Conservation (phyloP, 192 early-diverging fungal genomes). For the Entomortierella beljakovae region DNA sequence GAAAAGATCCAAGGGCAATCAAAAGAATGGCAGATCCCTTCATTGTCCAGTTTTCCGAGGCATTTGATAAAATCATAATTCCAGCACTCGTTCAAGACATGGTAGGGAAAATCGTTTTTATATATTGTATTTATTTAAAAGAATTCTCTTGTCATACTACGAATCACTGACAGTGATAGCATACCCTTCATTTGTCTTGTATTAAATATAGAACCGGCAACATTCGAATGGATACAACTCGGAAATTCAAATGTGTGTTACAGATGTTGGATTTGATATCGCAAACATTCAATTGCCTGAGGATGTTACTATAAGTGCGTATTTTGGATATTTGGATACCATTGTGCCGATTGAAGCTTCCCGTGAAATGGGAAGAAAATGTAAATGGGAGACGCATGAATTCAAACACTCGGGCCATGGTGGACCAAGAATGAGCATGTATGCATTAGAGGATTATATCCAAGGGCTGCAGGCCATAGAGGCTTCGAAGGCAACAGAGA, state of each 20-base stretch:
- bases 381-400: slow-evolving; percentile 43
- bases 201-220: slow-evolving; percentile 39
- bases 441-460: slow-evolving; percentile 46
- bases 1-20: not conserved
- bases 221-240: slow-evolving; percentile 49
- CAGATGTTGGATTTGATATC: slow-evolving; percentile 40
- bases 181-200: slow-evolving; percentile 2
- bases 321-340: slow-evolving; percentile 33
- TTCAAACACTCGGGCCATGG: slow-evolving; percentile 48
- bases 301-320: slow-evolving; percentile 29
- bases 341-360: slow-evolving; percentile 43
- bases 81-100: slow-evolving; percentile 49
- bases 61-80: slow-evolving; percentile 37
- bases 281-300: slow-evolving; percentile 9
- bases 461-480: slow-evolving; percentile 12
- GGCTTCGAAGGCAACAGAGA: not conserved
- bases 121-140: not conserved
- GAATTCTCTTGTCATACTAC: not conserved
- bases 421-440: slow-evolving; percentile 45
- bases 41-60: slow-evolving; percentile 37
- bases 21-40: slow-evolving; percentile 33
- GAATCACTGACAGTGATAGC: not conserved
- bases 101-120: slow-evolving; percentile 12
- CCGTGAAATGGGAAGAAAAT: slow-evolving; percentile 26
- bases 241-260: slow-evolving; percentile 50